A percentile compares a stretch with the other conserved stretches of the same genome.
Conservation (phyloP, 805 yeast species). For the Blastobotrys attinorum region DNA sequence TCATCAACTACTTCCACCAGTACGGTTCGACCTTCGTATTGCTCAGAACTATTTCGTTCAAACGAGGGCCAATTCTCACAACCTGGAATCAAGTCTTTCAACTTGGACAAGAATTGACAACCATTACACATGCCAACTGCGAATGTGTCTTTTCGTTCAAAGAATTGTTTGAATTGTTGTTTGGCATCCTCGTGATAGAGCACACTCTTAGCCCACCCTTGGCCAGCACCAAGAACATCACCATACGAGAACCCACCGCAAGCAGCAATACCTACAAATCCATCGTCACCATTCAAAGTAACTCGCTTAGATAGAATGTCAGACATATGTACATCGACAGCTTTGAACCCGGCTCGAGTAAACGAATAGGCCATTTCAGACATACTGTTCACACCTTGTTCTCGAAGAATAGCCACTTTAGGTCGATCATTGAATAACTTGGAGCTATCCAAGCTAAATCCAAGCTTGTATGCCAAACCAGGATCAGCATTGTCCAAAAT, state of each 20-base stretch:
- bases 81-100: conserved; percentile 85
- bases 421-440: conserved; percentile 43
- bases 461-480: conserved; percentile 74
- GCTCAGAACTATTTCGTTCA: conserved; percentile 85
- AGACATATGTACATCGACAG: conserved; percentile 96
- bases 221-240: conserved; percentile 97
- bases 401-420: conserved; percentile 91
- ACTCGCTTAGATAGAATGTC: conserved; percentile 74
- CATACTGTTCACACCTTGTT: conserved; percentile 97
- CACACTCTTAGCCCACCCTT: conserved; percentile 98
- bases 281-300: conserved; percentile 44
- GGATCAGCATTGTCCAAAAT: conserved; percentile 81
- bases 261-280: conserved; percentile 90
- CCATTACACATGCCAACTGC: conserved; percentile 99
- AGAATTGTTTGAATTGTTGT: conserved; percentile 67
- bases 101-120: conserved; percentile 88
- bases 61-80: conserved; percentile 93
- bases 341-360: conserved; percentile 87
- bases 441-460: conserved; percentile 45
- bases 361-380: conserved; percentile 98
- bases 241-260: conserved; percentile 99
- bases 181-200: conserved; percentile 73
- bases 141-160: conserved; percentile 86
- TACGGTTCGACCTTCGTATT: conserved; percentile 90
- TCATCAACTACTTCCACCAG: conserved; percentile 73